Evolutionary conservation across 192 early-diverging fungal species (phyloP).

Genomic region (Oehlia diaphana): DNA sequence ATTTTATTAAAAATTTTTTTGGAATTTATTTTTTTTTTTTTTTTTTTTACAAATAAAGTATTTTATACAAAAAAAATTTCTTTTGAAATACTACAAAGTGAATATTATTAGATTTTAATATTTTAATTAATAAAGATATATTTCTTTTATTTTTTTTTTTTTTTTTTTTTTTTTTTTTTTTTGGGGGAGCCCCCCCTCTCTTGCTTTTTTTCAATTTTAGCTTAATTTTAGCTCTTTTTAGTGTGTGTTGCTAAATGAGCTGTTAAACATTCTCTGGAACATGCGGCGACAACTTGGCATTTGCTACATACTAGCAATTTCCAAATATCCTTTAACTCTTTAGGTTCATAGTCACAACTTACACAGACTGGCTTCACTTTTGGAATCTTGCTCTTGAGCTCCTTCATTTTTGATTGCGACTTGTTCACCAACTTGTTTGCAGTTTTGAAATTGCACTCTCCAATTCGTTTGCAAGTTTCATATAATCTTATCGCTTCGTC

Average conservation of each 20-base stretch:
- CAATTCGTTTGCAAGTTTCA: background rate
- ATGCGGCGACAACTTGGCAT: background rate
- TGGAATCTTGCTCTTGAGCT: background rate
- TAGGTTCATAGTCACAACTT: background rate
- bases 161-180: too few species aligned
- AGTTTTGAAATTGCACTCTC: background rate
- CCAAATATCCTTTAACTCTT: background rate
- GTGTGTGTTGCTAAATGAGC: background rate
- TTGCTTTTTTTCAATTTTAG: too few species aligned
- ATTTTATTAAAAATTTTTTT: too few species aligned
- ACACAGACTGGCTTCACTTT: background rate
- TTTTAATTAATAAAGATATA: too few species aligned
- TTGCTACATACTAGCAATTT: background rate
- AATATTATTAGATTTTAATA: too few species aligned
- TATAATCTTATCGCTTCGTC: background rate
- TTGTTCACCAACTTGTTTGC: constrained; percentile 1
- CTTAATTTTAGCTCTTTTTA: background rate
- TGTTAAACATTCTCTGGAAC: background rate
- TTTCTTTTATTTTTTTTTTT: too few species aligned
- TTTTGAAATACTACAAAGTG: too few species aligned
- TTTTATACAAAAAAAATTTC: too few species aligned
- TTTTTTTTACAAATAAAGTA: too few species aligned
- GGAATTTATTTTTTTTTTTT: too few species aligned
- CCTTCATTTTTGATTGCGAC: background rate
- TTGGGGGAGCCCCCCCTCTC: too few species aligned